A percentile compares a stretch with the other conserved stretches of the same genome.
These are phyloP conservation scores for Bocquillonia castaneifolia DNA, from an alignment of 441 rosid genomes.

Conservation along the genomic window DNA sequence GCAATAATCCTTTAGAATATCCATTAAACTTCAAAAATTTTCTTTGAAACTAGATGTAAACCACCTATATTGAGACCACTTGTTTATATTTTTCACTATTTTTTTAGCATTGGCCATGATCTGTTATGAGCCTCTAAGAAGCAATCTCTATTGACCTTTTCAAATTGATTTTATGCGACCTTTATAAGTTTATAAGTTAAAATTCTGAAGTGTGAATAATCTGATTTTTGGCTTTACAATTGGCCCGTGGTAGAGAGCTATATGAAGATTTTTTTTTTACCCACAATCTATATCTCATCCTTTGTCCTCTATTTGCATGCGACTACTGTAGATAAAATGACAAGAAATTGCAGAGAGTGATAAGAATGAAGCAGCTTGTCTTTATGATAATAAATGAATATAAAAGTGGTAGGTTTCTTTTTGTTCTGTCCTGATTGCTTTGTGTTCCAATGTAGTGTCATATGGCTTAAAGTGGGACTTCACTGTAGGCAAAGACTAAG, in stretches of 20 bases:
- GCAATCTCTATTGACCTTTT: not conserved
- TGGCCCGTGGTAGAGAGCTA: not conserved
- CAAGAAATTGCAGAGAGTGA: not conserved
- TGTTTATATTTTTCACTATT: not conserved
- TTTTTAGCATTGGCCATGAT: not conserved
- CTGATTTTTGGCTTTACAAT: not conserved
- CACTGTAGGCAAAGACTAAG: not conserved
- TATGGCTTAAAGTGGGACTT: not conserved
- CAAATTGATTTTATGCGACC: too few relatives aligned
- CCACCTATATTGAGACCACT: not conserved
- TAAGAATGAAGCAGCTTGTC: not conserved
- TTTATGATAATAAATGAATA: not conserved
- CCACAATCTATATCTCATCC: not conserved
- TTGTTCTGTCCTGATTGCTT: not conserved
- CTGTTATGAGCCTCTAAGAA: not conserved
- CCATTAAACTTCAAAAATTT: not conserved
- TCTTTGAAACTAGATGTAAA: not conserved
- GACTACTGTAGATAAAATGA: not conserved
- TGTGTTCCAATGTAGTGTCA: not conserved
- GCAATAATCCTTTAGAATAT: not conserved
- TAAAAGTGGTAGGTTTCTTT: not conserved
- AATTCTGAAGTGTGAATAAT: not conserved
- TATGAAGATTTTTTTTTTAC: not conserved
- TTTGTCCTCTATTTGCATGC: not conserved
- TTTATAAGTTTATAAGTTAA: too few relatives aligned